Percentiles rank a stretch among this genome's conserved stretches.
Evolutionary conservation across 176 grass and related monocot species (phyloP).

Genomic region (Pontederia paniculata): DNA sequence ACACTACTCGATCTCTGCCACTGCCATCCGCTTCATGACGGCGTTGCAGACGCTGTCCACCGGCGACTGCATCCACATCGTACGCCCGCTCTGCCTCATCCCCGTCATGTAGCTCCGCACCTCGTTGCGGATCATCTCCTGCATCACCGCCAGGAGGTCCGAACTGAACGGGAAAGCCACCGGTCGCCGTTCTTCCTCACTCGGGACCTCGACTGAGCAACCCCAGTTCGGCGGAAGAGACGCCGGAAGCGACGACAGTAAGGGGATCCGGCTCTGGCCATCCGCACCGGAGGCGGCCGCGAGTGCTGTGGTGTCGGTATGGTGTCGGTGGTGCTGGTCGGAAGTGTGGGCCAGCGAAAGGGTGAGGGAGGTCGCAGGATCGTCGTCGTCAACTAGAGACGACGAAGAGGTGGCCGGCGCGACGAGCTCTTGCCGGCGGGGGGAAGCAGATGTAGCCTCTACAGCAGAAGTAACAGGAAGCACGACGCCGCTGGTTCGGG

Average conservation of each 20-base stretch:
- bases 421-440: background rate
- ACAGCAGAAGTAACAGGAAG: background rate
- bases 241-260: background rate
- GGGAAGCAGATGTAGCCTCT: background rate
- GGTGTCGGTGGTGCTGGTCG: background rate
- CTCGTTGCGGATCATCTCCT: constrained; percentile 84
- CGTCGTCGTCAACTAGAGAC: background rate
- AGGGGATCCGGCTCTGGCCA: background rate
- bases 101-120: constrained; percentile 77
- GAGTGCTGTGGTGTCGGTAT: too few species aligned
- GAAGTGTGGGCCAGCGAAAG: background rate
- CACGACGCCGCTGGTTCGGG: background rate
- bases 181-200: background rate
- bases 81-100: constrained; percentile 3
- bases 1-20: constrained; percentile 62
- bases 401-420: background rate
- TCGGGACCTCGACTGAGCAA: background rate
- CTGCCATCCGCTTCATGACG: constrained; percentile 36
- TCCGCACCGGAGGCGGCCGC: background rate
- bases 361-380: background rate
- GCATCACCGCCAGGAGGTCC: constrained; percentile 55
- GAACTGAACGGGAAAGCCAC: constrained; percentile 19
- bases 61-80: constrained; percentile 4
- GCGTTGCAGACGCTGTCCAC: constrained; percentile 26
- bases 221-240: background rate